Percentiles rank a stretch among this genome's conserved stretches.
phyloP scores from a whole-genome alignment of 768 basidiomycete species.

The Hygrophorus pudorinus region DNA sequence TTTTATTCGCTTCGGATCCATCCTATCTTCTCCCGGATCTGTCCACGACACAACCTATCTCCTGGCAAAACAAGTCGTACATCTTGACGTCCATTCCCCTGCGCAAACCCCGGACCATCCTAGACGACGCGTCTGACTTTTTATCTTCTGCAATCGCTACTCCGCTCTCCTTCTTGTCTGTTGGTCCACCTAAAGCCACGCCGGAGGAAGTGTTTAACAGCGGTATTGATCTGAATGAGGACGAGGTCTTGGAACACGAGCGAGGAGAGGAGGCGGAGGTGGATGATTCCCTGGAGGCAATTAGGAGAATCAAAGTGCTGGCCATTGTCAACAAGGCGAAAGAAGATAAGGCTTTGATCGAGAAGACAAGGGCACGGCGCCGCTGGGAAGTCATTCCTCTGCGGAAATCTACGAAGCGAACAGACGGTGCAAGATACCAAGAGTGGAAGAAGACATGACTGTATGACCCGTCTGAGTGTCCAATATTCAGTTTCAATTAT shows the following conservation, averaged over 20 bases:
- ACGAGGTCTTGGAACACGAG: slow-evolving; percentile 74
- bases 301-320: slow-evolving; percentile 47
- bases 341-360: slow-evolving; percentile 18
- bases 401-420: slow-evolving; percentile 14
- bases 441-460: too few relatives aligned
- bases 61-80: slow-evolving; percentile 53
- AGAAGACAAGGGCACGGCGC: slow-evolving; percentile 27
- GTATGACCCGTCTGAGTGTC: too few relatives aligned
- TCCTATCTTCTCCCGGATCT: slow-evolving; percentile 37
- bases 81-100: slow-evolving; percentile 57
- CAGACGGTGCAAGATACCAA: neutral
- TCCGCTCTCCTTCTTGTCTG: slow-evolving; percentile 48
- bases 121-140: slow-evolving; percentile 64
- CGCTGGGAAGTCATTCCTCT: slow-evolving; percentile 29
- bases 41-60: slow-evolving; percentile 21
- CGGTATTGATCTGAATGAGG: slow-evolving; percentile 64
- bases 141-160: slow-evolving; percentile 48
- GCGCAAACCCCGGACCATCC: slow-evolving; percentile 55
- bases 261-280: slow-evolving; percentile 69
- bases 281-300: slow-evolving; percentile 56
- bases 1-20: slow-evolving; percentile 56
- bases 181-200: slow-evolving; percentile 31
- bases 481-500: too few relatives aligned
- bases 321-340: slow-evolving; percentile 31
- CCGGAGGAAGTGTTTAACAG: slow-evolving; percentile 61